These are phyloP conservation scores for Pisolithus microcarpus DNA, from an alignment of 768 basidiomycete genomes.

Conservation along the genomic window DNA sequence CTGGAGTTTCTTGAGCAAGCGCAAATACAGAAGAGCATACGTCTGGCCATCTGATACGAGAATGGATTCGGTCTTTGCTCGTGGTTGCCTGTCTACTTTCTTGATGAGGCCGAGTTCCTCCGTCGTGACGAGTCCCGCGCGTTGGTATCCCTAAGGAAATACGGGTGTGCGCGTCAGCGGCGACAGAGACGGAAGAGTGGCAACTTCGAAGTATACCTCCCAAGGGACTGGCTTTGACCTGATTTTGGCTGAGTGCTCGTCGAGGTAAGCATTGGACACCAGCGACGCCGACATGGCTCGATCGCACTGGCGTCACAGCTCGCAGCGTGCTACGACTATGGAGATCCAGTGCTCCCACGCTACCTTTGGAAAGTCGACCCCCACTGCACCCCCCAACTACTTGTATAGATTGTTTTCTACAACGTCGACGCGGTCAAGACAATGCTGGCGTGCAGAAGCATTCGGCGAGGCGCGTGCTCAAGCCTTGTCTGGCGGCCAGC, in stretches of 20 bases:
- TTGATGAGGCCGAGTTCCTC: constrained; percentile 87
- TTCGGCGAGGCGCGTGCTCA: constrained; percentile 20
- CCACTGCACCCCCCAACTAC: background rate
- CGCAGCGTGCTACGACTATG: background rate
- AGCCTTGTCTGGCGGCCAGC: background rate
- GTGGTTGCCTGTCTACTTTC: constrained; percentile 79
- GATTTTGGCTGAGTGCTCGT: constrained; percentile 83
- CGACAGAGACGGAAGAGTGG: background rate
- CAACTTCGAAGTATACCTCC: constrained; percentile 56
- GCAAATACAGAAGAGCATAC: constrained; percentile 86
- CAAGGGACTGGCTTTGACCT: constrained; percentile 88
- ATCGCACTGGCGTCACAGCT: background rate
- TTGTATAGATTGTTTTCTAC: background rate
- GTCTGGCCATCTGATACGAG: constrained; percentile 74
- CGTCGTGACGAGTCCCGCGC: constrained; percentile 80
- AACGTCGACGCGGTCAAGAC: background rate
- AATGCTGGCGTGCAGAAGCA: constrained; percentile 32
- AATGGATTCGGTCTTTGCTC: constrained; percentile 64
- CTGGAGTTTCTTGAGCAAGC: constrained; percentile 79
- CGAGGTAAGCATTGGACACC: constrained; percentile 77
- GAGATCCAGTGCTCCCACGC: background rate
- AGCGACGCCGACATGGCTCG: constrained; percentile 63
- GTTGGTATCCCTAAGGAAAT: constrained; percentile 76
- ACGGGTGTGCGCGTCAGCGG: constrained; percentile 7
- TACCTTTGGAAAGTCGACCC: constrained; percentile 1